Conservation (phyloP, 1,284 basidiomycete genomes). For the Chiua sp. region DNA sequence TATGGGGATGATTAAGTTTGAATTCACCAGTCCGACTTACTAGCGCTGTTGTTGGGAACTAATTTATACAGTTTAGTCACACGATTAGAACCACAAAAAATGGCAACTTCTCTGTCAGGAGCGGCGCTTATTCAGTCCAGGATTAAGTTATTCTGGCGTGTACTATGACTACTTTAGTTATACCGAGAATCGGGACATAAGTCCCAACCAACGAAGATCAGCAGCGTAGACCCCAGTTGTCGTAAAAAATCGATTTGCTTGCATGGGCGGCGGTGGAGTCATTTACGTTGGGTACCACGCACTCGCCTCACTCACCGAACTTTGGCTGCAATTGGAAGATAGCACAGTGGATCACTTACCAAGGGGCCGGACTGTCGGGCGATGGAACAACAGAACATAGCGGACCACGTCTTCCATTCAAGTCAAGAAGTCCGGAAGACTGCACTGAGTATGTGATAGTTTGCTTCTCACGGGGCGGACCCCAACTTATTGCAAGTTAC, state of each 20-base stretch:
- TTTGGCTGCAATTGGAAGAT: not conserved
- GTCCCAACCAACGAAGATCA: conserved; percentile 15
- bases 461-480: not conserved
- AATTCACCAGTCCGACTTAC: not conserved
- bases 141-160: not conserved
- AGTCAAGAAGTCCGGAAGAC: not conserved
- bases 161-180: conserved; percentile 3
- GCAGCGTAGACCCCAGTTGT: conserved; percentile 18
- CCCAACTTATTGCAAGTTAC: too few relatives aligned
- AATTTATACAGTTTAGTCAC: not conserved
- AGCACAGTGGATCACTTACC: not conserved
- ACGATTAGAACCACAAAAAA: conserved; percentile 8
- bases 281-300: too few relatives aligned
- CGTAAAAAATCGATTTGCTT: too few relatives aligned
- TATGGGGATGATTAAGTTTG: conserved; percentile 8
- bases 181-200: not conserved
- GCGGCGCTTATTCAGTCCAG: conserved; percentile 29
- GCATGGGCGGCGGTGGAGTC: too few relatives aligned
- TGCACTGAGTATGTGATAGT: not conserved
- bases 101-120: not conserved
- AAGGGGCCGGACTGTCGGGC: not conserved
- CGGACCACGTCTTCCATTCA: not conserved
- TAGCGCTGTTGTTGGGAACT: not conserved
- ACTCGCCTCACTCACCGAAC: not conserved
- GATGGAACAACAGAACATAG: too few relatives aligned